Conservation (phyloP, 208 protist species). For the Leishmania braziliensis region DNA sequence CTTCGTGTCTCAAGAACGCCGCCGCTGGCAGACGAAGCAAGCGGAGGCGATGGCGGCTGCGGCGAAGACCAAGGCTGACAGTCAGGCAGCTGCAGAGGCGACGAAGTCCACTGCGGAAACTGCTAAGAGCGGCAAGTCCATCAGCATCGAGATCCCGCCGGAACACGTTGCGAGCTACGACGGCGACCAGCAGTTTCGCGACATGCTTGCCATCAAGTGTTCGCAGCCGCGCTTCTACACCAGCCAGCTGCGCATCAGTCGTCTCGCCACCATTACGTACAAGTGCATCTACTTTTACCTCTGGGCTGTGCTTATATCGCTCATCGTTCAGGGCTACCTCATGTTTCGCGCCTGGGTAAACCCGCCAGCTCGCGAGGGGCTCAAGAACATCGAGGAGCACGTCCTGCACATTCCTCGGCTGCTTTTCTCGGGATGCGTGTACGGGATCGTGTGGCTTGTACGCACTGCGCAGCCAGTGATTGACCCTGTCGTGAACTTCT, state of each 20-base stretch:
- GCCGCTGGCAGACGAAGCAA: slow-evolving; percentile 48
- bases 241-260: slow-evolving; percentile 70
- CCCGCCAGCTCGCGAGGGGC: slow-evolving; percentile 73
- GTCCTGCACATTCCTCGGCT: slow-evolving; percentile 86
- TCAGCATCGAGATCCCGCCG: slow-evolving; percentile 23
- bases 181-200: slow-evolving; percentile 77
- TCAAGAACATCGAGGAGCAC: slow-evolving; percentile 81
- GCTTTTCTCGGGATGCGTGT: slow-evolving; percentile 67
- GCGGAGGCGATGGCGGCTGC: slow-evolving; percentile 31
- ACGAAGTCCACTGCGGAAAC: slow-evolving; percentile 9
- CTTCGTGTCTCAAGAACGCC: slow-evolving; percentile 65
- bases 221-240: slow-evolving; percentile 77
- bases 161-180: slow-evolving; percentile 41
- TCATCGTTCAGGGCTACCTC: slow-evolving; percentile 81
- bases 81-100: slow-evolving; percentile 10
- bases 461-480: slow-evolving; percentile 64
- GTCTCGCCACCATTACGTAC: slow-evolving; percentile 63
- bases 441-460: slow-evolving; percentile 55
- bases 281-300: slow-evolving; percentile 87
- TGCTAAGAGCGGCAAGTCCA: slow-evolving; percentile 2
- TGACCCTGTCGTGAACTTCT: slow-evolving; percentile 53
- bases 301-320: slow-evolving; percentile 74
- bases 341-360: slow-evolving; percentile 87
- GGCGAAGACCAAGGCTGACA: slow-evolving; percentile 19
- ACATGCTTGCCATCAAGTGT: slow-evolving; percentile 82